Conservation (phyloP, 2,329 filamentous ascomycete species). For the Clonostachys rhizophaga region DNA sequence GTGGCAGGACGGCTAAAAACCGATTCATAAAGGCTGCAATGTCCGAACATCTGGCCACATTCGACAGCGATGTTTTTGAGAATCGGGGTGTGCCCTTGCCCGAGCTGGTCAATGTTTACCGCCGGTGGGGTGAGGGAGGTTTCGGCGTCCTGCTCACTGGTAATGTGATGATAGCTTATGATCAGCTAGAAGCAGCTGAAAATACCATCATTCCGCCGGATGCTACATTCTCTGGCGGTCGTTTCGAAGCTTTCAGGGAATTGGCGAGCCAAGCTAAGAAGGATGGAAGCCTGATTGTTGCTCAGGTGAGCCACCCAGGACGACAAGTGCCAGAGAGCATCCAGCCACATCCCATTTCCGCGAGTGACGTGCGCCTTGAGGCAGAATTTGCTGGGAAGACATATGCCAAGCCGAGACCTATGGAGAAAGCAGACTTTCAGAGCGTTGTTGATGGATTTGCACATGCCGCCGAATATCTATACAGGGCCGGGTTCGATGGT, state of each 20-base stretch:
- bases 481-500: slow-evolving; percentile 57
- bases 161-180: slow-evolving; percentile 60
- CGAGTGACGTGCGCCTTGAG: slow-evolving; percentile 27
- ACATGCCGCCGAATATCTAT: slow-evolving; percentile 55
- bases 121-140: slow-evolving; percentile 52
- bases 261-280: slow-evolving; percentile 50
- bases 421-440: slow-evolving; percentile 48
- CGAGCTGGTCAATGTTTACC: slow-evolving; percentile 48
- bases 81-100: slow-evolving; percentile 36
- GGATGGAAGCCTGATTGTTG: slow-evolving; percentile 55
- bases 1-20: slow-evolving; percentile 53
- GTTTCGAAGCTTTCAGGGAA: slow-evolving; percentile 57
- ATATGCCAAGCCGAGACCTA: slow-evolving; percentile 45
- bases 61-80: slow-evolving; percentile 46
- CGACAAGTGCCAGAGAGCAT: slow-evolving; percentile 37
- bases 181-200: slow-evolving; percentile 50
- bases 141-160: slow-evolving; percentile 55
- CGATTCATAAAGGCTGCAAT: slow-evolving; percentile 65
- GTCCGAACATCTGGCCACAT: slow-evolving; percentile 60
- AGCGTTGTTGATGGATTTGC: slow-evolving; percentile 56
- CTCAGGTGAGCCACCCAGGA: slow-evolving; percentile 59
- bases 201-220: slow-evolving; percentile 54
- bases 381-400: slow-evolving; percentile 13
- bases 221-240: slow-evolving; percentile 43
- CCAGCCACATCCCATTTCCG: slow-evolving; percentile 30